These are phyloP conservation scores for Cladosporium sphaerospermum DNA, from an alignment of 2,329 filamentous ascomycete species.

Conservation along the genomic window DNA sequence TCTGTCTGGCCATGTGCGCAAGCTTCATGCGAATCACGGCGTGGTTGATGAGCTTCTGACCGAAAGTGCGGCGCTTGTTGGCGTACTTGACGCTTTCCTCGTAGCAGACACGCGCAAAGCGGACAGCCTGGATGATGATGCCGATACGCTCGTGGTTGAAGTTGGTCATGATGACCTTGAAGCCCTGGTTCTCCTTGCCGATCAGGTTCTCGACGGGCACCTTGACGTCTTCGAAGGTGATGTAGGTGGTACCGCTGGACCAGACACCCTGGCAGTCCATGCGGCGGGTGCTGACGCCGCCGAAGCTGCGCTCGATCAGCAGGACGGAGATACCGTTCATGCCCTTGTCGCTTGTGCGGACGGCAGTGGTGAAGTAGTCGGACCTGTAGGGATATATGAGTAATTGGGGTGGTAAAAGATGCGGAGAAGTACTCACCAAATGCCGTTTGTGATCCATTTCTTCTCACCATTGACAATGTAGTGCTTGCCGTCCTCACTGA, in stretches of 20 bases:
- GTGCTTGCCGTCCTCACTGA: constrained; percentile 92
- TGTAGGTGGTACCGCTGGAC: constrained; percentile 90
- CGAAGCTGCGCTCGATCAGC: constrained; percentile 78
- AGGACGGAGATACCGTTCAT: constrained; percentile 92
- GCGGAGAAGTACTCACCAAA: constrained; percentile 35
- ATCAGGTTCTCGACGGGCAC: constrained; percentile 98
- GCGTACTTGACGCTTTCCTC: constrained; percentile 96
- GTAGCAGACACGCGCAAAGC: constrained; percentile 94
- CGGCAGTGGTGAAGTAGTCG: constrained; percentile 96
- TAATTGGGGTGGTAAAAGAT: constrained; percentile 33
- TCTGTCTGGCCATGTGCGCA: constrained; percentile 95
- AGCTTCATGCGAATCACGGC: constrained; percentile 97
- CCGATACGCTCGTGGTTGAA: constrained; percentile 99
- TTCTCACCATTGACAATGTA: constrained; percentile 99
- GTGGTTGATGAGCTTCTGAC: constrained; percentile 93
- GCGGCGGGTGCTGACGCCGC: constrained; percentile 82
- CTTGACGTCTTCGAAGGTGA: constrained; percentile 98
- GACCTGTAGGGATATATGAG: constrained; percentile 43
- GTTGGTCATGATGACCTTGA: constrained; percentile 99
- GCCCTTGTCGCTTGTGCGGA: constrained; percentile 78
- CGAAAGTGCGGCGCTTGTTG: constrained; percentile 93
- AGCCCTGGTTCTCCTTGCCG: constrained; percentile 96
- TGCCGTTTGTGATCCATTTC: constrained; percentile 99
- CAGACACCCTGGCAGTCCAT: constrained; percentile 99
- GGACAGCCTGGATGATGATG: constrained; percentile 94